A percentile compares a stretch with the other conserved stretches of the same genome.
phyloP scores from a whole-genome alignment of 1,139 yeast species.

The Debaryomyces udenii region DNA sequence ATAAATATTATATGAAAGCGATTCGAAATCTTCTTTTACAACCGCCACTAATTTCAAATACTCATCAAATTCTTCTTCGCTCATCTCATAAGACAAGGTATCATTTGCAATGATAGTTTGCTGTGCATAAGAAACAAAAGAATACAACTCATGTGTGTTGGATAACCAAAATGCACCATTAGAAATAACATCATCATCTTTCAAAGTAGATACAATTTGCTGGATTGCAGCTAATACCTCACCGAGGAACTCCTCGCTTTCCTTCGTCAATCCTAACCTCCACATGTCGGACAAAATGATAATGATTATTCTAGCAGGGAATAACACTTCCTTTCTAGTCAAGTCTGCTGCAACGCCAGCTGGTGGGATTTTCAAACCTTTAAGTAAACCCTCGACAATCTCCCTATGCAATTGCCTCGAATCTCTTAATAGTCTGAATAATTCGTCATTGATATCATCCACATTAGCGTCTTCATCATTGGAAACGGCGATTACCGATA shows the following conservation, averaged over 20 bases:
- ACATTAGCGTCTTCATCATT: slow-evolving; percentile 59
- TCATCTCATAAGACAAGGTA: slow-evolving; percentile 79
- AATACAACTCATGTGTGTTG: slow-evolving; percentile 91
- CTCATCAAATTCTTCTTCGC: slow-evolving; percentile 86
- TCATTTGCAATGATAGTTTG: slow-evolving; percentile 85
- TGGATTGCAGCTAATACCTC: slow-evolving; percentile 89
- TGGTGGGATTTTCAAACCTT: slow-evolving; percentile 85
- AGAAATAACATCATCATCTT: slow-evolving; percentile 85
- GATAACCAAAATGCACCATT: slow-evolving; percentile 99
- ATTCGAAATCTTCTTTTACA: slow-evolving; percentile 92
- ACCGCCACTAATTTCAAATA: slow-evolving; percentile 88
- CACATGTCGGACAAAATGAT: slow-evolving; percentile 96
- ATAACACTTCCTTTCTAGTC: slow-evolving; percentile 87
- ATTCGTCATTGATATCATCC: slow-evolving; percentile 73
- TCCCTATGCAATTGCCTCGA: slow-evolving; percentile 80
- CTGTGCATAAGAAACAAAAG: slow-evolving; percentile 94
- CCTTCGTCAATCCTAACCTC: slow-evolving; percentile 93
- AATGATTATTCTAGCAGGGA: slow-evolving; percentile 95
- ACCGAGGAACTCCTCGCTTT: slow-evolving; percentile 88
- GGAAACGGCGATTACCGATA: slow-evolving; percentile 61
- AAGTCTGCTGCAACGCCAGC: slow-evolving; percentile 83
- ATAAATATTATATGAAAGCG: slow-evolving; percentile 89
- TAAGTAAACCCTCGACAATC: slow-evolving; percentile 83
- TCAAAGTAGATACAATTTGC: slow-evolving; percentile 66
- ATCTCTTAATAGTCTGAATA: slow-evolving; percentile 74